Base-by-base conservation (phyloP, 1,284 basidiomycete species). In the Psilocybe mexicana region DNA sequence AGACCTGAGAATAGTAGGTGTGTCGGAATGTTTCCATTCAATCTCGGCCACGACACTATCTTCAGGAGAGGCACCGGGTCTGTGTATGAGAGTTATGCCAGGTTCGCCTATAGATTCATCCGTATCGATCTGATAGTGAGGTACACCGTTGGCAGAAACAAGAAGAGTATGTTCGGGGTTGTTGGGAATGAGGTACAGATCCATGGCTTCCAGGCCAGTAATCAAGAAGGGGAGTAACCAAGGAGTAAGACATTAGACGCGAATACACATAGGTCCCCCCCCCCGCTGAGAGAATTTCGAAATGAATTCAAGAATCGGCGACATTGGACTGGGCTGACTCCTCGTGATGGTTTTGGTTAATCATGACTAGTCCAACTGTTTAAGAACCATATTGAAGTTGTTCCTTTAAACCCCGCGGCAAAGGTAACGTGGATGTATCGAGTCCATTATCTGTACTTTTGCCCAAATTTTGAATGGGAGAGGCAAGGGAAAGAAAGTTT, bases 161-260 rank as follows among this genome's bases (percentile, higher is more conserved):
- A 84, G 71, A 14, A 75, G 73, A 10, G 79, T 79, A 55, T 76
- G 74, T 63, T 78, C 73, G 5, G 79, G 79, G 61, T 82, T 76
- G 65, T 82, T 79, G 18, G 76, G 79, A 11, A 78, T 66, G 54
- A 83, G 74, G 65, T 79, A 82, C 26, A 83, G 70, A 54, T 81
- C 77, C 80, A 83, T 82, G 42, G 44, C 30, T 26, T 24, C 56
- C 52, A 48, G 48, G 26, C 25, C 24, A 30, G 36, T 52, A 6
- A 26, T 26, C 2, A 40, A 25, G 35, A n/a, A 26, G 26, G 3
- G 28, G 5, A 38, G 6, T 42, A 44, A 52, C n/a, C 47, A 54
- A 23, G 24, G 23, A 43, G 24, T 26, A 51, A 51, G 46, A 48
- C 46, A 48, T 48, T 14, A 48, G 46, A 3, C 1, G 35, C 30